Percentiles rank a stretch among this genome's conserved stretches.
Evolutionary conservation across 2,329 filamentous ascomycete species (phyloP).

Genomic region (Cercospora sojina): DNA sequence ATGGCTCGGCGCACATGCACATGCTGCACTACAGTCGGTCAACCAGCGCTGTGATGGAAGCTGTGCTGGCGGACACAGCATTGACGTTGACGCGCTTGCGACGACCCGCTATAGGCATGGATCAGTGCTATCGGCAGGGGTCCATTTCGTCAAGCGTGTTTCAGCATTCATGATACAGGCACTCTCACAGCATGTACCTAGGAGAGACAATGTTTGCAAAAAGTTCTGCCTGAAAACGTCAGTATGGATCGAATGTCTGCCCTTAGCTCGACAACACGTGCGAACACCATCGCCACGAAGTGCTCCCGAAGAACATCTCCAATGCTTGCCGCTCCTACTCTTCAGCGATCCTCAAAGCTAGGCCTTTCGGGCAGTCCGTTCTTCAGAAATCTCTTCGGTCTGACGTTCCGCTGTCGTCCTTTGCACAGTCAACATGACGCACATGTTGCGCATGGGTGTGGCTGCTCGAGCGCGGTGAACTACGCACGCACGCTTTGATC

Average conservation of each 20-base stretch:
- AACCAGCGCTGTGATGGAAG: slow-evolving; percentile 5
- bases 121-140: slow-evolving; percentile 17
- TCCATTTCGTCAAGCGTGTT: slow-evolving; percentile 19
- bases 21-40: slow-evolving; percentile 7
- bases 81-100: slow-evolving; percentile 20
- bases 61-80: slow-evolving; percentile 22
- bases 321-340: slow-evolving; percentile 1
- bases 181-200: slow-evolving; percentile 21
- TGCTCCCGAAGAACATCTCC: slow-evolving; percentile 5
- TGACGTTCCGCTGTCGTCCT: neutral
- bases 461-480: neutral
- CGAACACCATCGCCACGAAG: slow-evolving; percentile 9
- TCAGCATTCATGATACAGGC: slow-evolving; percentile 24
- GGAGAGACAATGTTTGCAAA: slow-evolving; percentile 11
- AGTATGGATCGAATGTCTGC: neutral
- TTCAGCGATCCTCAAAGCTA: slow-evolving; percentile 3
- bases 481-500: neutral
- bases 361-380: neutral
- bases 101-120: slow-evolving; percentile 19
- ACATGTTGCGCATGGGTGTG: neutral
- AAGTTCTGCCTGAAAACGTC: slow-evolving; percentile 15
- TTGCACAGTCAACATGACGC: neutral
- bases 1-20: slow-evolving; percentile 1
- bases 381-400: neutral
- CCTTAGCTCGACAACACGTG: slow-evolving; percentile 3